Evolutionary conservation across 2,329 filamentous ascomycete species (phyloP).

Genomic region (Hypoxylon sp.): DNA sequence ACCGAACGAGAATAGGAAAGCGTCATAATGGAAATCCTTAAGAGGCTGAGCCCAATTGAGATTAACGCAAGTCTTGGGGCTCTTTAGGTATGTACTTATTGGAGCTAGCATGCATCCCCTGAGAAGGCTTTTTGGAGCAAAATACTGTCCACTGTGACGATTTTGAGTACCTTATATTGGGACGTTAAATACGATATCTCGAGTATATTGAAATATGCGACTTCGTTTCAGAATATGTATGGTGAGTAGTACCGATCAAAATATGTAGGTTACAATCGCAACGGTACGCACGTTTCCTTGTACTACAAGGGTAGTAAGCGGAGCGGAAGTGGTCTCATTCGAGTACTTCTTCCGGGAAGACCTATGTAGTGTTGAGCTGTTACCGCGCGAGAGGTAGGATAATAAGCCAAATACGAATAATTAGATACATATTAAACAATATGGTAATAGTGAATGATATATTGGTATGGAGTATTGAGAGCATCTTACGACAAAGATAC

Average conservation of each 20-base stretch:
- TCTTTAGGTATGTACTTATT: constrained; percentile 11
- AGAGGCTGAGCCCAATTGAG: constrained; percentile 36
- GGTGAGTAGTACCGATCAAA: constrained; percentile 18
- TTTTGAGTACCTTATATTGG: constrained; percentile 8
- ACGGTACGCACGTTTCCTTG: constrained; percentile 28
- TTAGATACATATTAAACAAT: not conserved
- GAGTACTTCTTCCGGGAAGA: constrained; percentile 9
- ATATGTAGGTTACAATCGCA: constrained; percentile 30
- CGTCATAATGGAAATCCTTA: constrained; percentile 25
- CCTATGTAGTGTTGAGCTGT: constrained; percentile 2
- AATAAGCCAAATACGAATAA: not conserved
- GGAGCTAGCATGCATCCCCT: constrained; percentile 38
- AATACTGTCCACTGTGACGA: constrained; percentile 8
- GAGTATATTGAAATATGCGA: constrained; percentile 29
- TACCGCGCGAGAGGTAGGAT: not conserved
- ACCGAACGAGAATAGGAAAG: constrained; percentile 22
- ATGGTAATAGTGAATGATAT: constrained; percentile 1
- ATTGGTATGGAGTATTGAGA: not conserved
- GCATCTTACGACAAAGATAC: not conserved
- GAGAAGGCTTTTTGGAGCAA: constrained; percentile 22
- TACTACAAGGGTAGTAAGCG: constrained; percentile 18
- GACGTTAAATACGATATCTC: constrained; percentile 23
- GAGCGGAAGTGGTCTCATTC: constrained; percentile 4
- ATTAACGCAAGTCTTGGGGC: constrained; percentile 33
- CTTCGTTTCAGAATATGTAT: constrained; percentile 43